These are phyloP conservation scores for Chloropicon primus DNA, from an alignment of 139 green algal species.

Conservation along the genomic window DNA sequence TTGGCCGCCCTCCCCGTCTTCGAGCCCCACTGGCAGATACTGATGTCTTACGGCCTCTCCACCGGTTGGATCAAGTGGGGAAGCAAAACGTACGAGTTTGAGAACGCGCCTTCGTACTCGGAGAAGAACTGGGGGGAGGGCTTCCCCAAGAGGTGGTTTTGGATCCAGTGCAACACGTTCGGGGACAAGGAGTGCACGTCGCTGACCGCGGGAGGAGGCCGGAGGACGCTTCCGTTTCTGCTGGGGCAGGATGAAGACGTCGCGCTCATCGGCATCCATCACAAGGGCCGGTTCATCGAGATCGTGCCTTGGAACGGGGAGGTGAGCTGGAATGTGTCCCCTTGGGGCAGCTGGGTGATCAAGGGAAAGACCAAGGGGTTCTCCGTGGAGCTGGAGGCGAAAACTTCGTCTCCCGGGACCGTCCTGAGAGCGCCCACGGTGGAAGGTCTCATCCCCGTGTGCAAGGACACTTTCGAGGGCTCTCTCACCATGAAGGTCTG, in stretches of 20 bases:
- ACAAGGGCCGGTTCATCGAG: constrained; percentile 62
- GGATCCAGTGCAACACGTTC: constrained; percentile 90
- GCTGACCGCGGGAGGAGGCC: constrained; percentile 70
- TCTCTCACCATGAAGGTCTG: constrained; percentile 16
- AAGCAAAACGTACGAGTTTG: constrained; percentile 40
- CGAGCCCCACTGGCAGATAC: constrained; percentile 90
- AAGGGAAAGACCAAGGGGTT: background rate
- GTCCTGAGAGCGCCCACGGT: constrained; percentile 57
- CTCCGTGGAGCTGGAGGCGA: background rate
- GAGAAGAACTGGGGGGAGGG: constrained; percentile 98
- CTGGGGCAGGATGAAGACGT: constrained; percentile 74
- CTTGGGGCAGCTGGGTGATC: constrained; percentile 66
- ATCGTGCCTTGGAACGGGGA: constrained; percentile 67
- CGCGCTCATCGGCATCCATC: constrained; percentile 74
- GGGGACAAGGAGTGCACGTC: constrained; percentile 42
- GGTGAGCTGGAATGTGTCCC: constrained; percentile 67
- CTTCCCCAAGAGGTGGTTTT: constrained; percentile 86
- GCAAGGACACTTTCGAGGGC: constrained; percentile 83
- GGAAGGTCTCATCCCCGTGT: constrained; percentile 62
- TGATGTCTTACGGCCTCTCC: constrained; percentile 23
- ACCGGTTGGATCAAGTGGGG: constrained; percentile 83
- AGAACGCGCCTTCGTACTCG: constrained; percentile 24
- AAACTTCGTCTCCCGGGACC: constrained; percentile 16
- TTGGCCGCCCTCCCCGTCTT: constrained; percentile 82
- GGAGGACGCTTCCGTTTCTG: constrained; percentile 30